These are phyloP conservation scores for Amanita rimosa DNA, from an alignment of 768 basidiomycete species.

Conservation along the genomic window DNA sequence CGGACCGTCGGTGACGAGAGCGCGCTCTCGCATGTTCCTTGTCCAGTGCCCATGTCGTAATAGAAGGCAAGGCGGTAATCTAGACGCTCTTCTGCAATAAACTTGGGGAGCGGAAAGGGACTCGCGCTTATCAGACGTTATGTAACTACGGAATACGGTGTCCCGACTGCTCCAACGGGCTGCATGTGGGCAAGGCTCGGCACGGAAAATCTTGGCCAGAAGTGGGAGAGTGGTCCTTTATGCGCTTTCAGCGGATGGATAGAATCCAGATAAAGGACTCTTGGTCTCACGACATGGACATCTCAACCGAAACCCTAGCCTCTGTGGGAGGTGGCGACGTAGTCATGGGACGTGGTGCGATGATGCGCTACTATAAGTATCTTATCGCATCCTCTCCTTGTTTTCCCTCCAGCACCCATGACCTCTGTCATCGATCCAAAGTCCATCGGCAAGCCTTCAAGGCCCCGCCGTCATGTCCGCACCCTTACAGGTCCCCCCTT, in stretches of 20 bases:
- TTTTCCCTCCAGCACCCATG: conserved; percentile 26
- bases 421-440: conserved; percentile 56
- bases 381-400: conserved; percentile 4
- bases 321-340: background rate
- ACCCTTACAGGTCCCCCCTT: conserved; percentile 42
- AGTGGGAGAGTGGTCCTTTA: background rate
- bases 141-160: background rate
- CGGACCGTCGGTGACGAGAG: background rate
- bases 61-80: background rate
- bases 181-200: too few relatives aligned
- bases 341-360: background rate
- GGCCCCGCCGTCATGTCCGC: conserved; percentile 56
- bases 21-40: background rate
- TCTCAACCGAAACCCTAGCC: background rate
- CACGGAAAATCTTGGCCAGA: background rate
- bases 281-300: background rate
- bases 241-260: background rate
- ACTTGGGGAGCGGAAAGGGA: too few relatives aligned
- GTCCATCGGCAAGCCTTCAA: conserved; percentile 50
- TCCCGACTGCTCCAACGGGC: background rate
- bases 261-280: background rate
- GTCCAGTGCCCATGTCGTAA: too few relatives aligned
- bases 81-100: background rate
- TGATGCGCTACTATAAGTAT: conserved; percentile 4
- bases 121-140: background rate